Base-by-base conservation (phyloP, 1,139 yeast species). In the Pichia inconspicua region DNA sequence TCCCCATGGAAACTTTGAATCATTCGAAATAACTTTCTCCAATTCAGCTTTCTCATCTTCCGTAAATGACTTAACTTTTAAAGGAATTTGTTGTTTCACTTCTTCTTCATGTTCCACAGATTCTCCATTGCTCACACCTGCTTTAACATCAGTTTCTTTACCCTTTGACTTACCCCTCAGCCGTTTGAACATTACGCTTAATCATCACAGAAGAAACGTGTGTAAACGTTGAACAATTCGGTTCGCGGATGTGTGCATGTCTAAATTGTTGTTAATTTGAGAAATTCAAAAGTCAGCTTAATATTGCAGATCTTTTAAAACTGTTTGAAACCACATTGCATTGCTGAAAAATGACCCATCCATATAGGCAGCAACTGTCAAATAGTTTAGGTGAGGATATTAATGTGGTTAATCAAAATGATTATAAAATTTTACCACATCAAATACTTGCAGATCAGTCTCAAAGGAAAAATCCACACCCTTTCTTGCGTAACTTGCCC, bases 1-100 rank as follows among this genome's bases (percentile, higher is more conserved):
- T 5, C 88, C 89, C 59, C 66, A 78, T 5, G 73, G 75, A 40
- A 66, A 34, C 5, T 52, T 46, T 19, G 56, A 51, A 4, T 49
- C 46, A 10, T 48, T 46, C 43, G 57, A 37, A 7, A 27, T 31
- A 17, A 46, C 32, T 14, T 32, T 17, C 31, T 40, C 44, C 8
- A 48, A 19, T 14, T 12, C 12, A 5, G 15, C 15, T 1, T 9
- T 25, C 19, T 48, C 44, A n/a, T 41, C 48, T 1, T 22, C n/a
- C 1, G 49, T 42, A n/a, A 48, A 49, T 14, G 25, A 39, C n/a
- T 40, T 48, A 8, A 40, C 35, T 5, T 31, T 27, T 4, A 44
- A 39, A 3, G 31, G 22, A 14, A 47, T 36, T 14, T 12, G 22
- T 3, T 9, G 27, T 22, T 37, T 37, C 9, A 19, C 15, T 19